Conservation (phyloP, 2,329 filamentous ascomycete genomes). For the Alternaria infectoria region DNA sequence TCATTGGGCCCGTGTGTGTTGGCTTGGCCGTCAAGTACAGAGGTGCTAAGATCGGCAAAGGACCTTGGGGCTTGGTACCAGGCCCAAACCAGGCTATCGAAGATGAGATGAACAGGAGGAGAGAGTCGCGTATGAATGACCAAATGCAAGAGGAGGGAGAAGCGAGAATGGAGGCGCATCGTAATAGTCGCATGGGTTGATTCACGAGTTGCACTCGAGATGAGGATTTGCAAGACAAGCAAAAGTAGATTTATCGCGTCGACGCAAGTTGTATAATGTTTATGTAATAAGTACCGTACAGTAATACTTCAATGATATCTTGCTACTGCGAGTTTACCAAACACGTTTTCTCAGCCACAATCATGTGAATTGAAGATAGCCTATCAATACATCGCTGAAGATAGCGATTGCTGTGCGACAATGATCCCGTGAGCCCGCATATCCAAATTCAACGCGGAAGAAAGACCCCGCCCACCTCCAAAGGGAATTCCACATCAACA, state of each 20-base stretch:
- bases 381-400: neutral
- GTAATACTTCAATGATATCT: neutral
- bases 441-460: neutral
- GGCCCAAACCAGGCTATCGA: constrained; percentile 10
- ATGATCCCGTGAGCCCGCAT: neutral
- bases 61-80: constrained; percentile 17
- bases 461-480: neutral
- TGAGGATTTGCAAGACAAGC: neutral
- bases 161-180: constrained; percentile 4
- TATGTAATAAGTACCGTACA: neutral
- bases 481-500: neutral
- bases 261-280: neutral
- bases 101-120: neutral
- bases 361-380: neutral
- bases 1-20: constrained; percentile 31
- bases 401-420: neutral
- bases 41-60: constrained; percentile 22
- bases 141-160: constrained; percentile 8
- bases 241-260: neutral
- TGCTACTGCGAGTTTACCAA: neutral
- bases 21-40: constrained; percentile 30
- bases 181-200: neutral
- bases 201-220: neutral
- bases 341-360: neutral
- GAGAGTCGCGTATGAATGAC: constrained; percentile 1